These are phyloP conservation scores for Curvularia hawaiiensis DNA, from an alignment of 2,329 filamentous ascomycete species.

Conservation along the genomic window DNA sequence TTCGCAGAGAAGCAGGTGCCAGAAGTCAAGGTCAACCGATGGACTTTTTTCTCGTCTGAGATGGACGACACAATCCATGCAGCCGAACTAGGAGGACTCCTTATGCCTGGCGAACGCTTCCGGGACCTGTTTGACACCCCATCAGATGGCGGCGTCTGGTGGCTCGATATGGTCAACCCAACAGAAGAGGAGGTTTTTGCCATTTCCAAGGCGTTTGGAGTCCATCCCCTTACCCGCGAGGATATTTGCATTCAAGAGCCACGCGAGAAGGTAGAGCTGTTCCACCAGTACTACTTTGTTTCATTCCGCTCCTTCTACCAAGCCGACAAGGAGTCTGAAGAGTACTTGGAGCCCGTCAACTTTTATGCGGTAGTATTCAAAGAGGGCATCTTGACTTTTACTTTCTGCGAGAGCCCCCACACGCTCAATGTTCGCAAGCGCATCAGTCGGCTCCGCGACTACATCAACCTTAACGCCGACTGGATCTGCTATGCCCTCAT, in stretches of 20 bases:
- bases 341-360: conserved; percentile 93
- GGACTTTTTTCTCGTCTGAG: conserved; percentile 96
- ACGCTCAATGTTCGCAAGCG: conserved; percentile 87
- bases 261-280: conserved; percentile 97
- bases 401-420: conserved; percentile 85
- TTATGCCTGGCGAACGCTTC: conserved; percentile 88
- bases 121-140: conserved; percentile 81
- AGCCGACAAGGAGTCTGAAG: conserved; percentile 75
- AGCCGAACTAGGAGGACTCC: conserved; percentile 82
- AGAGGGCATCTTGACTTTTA: conserved; percentile 93
- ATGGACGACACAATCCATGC: conserved; percentile 94
- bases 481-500: conserved; percentile 99
- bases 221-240: conserved; percentile 94
- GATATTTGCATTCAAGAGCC: conserved; percentile 96
- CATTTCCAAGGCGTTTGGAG: conserved; percentile 91
- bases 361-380: conserved; percentile 97
- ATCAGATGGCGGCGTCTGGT: conserved; percentile 87
- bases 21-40: conserved; percentile 71
- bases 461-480: conserved; percentile 90
- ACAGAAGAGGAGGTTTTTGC: conserved; percentile 86
- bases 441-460: conserved; percentile 92
- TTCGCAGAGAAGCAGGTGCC: conserved; percentile 39
- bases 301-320: conserved; percentile 95
- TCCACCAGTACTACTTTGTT: conserved; percentile 97
- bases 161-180: conserved; percentile 92